Evolutionary conservation across 805 yeast genomes (phyloP).

Genomic region (Candida multigemmis): DNA sequence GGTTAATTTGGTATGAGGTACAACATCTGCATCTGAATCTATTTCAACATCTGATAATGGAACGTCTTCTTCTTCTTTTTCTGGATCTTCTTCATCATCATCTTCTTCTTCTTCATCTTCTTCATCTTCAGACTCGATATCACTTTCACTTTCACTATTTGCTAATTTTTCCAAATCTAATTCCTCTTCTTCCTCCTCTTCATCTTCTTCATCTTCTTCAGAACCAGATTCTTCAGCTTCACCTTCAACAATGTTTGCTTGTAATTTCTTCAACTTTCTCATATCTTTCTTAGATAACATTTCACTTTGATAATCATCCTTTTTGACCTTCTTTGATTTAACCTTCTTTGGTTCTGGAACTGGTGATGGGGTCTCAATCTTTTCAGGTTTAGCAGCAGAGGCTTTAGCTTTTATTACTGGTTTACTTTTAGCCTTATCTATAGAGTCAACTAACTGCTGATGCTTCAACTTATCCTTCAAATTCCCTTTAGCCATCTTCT

Average conservation of each 20-base stretch:
- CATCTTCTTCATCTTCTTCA: slow-evolving; percentile 21
- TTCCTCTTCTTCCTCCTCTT: slow-evolving; percentile 17
- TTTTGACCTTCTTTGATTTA: slow-evolving; percentile 7
- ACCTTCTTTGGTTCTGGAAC: slow-evolving; percentile 6
- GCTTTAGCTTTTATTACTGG: slow-evolving; percentile 7
- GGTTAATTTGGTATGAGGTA: slow-evolving; percentile 85
- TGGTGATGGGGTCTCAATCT: slow-evolving; percentile 3
- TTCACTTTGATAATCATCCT: slow-evolving; percentile 36
- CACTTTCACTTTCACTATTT: slow-evolving; percentile 44
- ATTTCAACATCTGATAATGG: slow-evolving; percentile 86
- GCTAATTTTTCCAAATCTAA: slow-evolving; percentile 48
- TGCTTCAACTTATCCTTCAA: slow-evolving; percentile 24
- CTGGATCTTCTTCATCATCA: slow-evolving; percentile 49
- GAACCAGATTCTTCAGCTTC: slow-evolving; percentile 12
- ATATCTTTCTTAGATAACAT: slow-evolving; percentile 56
- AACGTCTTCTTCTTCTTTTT: slow-evolving; percentile 66
- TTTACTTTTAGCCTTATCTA: slow-evolving; percentile 15
- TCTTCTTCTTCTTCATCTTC: slow-evolving; percentile 42
- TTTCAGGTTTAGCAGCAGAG: slow-evolving; percentile 3
- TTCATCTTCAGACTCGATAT: slow-evolving; percentile 28
- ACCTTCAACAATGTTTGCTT: slow-evolving; percentile 13
- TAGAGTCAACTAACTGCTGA: slow-evolving; percentile 13
- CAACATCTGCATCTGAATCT: slow-evolving; percentile 90
- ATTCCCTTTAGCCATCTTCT: slow-evolving; percentile 20
- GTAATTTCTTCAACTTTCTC: slow-evolving; percentile 47